Evolutionary conservation across 306 rosid species (phyloP).

Genomic region (Alnus rubra): DNA sequence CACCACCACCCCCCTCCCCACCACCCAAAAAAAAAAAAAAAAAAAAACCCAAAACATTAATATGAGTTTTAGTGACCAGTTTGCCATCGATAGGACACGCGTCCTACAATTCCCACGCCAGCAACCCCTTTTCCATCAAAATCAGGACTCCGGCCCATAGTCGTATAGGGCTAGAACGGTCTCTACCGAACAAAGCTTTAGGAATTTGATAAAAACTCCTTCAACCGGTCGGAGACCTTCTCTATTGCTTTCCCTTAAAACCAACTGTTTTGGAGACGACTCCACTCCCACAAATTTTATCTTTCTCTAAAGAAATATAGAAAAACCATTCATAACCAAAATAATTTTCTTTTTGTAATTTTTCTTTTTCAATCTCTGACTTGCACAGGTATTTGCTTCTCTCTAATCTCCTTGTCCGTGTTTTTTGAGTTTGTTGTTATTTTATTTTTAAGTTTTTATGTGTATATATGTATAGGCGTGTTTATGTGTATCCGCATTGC

Average conservation of each 20-base stretch:
- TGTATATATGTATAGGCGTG: conserved; percentile 21
- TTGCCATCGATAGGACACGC: neutral
- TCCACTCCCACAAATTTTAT: conserved; percentile 33
- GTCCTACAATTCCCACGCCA: neutral
- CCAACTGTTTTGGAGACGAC: conserved; percentile 37
- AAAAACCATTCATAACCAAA: conserved; percentile 19
- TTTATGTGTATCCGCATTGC: conserved; percentile 40
- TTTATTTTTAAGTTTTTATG: conserved; percentile 3
- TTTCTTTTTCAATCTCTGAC: conserved; percentile 23
- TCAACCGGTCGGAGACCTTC: neutral
- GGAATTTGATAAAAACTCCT: conserved; percentile 2
- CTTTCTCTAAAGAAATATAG: conserved; percentile 6
- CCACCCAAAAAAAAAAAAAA: neutral
- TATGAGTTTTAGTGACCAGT: neutral
- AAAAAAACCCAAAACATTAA: neutral
- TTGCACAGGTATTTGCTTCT: conserved; percentile 38
- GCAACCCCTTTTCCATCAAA: neutral
- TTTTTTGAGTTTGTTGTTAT: neutral
- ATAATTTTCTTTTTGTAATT: conserved; percentile 20
- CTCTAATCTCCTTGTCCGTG: conserved; percentile 35
- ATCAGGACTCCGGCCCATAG: too few species aligned
- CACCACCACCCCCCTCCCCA: too few species aligned
- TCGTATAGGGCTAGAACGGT: conserved; percentile 10
- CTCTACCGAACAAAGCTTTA: neutral
- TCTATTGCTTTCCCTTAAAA: conserved; percentile 7